Percentiles rank a stretch among this genome's conserved stretches.
Conservation (phyloP, 805 yeast species). For the Myxozyma lipomycoides region DNA sequence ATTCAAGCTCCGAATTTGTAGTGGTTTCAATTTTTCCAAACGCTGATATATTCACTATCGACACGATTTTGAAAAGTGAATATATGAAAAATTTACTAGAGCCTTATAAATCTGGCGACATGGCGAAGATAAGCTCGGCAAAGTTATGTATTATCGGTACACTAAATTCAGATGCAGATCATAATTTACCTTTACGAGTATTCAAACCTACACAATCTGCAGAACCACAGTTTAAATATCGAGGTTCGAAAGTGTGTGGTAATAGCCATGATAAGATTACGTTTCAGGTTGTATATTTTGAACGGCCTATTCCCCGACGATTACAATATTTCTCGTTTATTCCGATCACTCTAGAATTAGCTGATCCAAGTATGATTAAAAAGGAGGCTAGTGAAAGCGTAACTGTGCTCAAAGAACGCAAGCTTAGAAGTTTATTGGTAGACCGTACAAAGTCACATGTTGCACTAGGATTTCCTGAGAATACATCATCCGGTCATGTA, state of each 20-base stretch:
- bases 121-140: constrained; percentile 5
- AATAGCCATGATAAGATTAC: neutral
- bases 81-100: neutral
- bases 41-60: neutral
- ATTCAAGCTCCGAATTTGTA: constrained; percentile 25
- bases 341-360: constrained; percentile 64
- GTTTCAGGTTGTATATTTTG: constrained; percentile 48
- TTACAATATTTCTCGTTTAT: constrained; percentile 72
- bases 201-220: neutral
- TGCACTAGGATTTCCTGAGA: constrained; percentile 16
- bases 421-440: constrained; percentile 18
- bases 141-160: constrained; percentile 23
- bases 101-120: constrained; percentile 1
- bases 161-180: constrained; percentile 2
- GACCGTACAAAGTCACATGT: constrained; percentile 29
- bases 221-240: constrained; percentile 1
- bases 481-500: constrained; percentile 10
- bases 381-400: constrained; percentile 32
- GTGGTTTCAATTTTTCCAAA: constrained; percentile 15
- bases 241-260: neutral
- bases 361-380: constrained; percentile 33
- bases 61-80: neutral
- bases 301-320: constrained; percentile 64
- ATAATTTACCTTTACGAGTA: constrained; percentile 8
- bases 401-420: constrained; percentile 13